Conservation (phyloP, 371 early-diverging fungal genomes). For the Mortierella sp. region DNA sequence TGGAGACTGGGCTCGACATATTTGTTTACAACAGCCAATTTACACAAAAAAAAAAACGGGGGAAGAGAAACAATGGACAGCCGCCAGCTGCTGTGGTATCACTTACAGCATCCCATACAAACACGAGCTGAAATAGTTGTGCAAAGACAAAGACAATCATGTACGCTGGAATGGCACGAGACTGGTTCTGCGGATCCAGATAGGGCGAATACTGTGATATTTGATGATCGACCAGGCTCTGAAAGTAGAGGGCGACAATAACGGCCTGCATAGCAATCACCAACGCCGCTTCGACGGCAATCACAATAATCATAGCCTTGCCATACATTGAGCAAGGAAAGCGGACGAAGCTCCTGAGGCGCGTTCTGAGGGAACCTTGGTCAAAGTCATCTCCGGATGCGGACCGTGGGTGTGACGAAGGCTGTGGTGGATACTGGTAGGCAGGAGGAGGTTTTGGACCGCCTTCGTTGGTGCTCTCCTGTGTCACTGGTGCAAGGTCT, state of each 20-base stretch:
- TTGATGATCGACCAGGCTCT: slow-evolving; percentile 44
- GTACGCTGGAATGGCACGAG: slow-evolving; percentile 72
- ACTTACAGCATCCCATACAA: slow-evolving; percentile 84
- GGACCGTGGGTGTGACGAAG: background rate
- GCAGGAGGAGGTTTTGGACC: slow-evolving; percentile 15
- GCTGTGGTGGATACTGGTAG: slow-evolving; percentile 34
- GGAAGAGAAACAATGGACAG: background rate
- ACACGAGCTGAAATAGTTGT: slow-evolving; percentile 76
- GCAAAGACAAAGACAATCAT: slow-evolving; percentile 80
- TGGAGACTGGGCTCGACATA: too few species aligned
- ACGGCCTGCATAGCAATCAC: slow-evolving; percentile 75
- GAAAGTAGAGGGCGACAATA: slow-evolving; percentile 66
- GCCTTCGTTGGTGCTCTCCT: slow-evolving; percentile 1
- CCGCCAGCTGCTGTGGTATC: too few species aligned
- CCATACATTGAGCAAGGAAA: slow-evolving; percentile 55
- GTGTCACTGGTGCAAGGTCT: slow-evolving; percentile 12
- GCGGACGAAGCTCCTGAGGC: slow-evolving; percentile 12
- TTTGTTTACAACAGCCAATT: too few species aligned
- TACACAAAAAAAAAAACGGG: background rate
- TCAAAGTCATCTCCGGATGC: background rate
- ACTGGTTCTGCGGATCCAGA: slow-evolving; percentile 26
- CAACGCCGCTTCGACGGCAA: slow-evolving; percentile 72
- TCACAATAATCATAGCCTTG: slow-evolving; percentile 55
- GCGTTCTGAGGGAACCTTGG: slow-evolving; percentile 6
- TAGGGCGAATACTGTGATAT: slow-evolving; percentile 18